These are phyloP conservation scores for Candida multigemmis DNA, from an alignment of 805 yeast species.

Conservation along the genomic window DNA sequence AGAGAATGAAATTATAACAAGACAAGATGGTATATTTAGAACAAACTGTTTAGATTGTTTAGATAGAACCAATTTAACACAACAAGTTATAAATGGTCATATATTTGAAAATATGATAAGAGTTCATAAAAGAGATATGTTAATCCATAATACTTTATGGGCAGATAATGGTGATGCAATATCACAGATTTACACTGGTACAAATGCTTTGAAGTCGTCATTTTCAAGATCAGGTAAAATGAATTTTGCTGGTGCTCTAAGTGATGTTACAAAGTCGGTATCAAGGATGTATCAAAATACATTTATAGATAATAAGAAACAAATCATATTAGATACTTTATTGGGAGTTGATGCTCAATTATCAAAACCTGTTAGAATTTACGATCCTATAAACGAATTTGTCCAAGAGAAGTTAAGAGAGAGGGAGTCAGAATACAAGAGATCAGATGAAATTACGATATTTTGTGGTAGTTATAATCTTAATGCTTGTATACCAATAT, in stretches of 20 bases:
- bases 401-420: constrained; percentile 58
- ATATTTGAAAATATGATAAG: constrained; percentile 43
- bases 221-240: constrained; percentile 92
- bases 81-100: constrained; percentile 70
- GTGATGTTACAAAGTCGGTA: constrained; percentile 94
- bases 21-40: constrained; percentile 87
- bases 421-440: constrained; percentile 45
- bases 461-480: constrained; percentile 84
- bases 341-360: constrained; percentile 68
- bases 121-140: constrained; percentile 37
- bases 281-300: constrained; percentile 93
- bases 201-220: constrained; percentile 69
- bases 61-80: constrained; percentile 87
- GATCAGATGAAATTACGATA: constrained; percentile 48
- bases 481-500: constrained; percentile 50
- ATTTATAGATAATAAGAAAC: constrained; percentile 86
- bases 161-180: constrained; percentile 66
- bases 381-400: constrained; percentile 83
- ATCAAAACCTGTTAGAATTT: constrained; percentile 62
- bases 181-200: constrained; percentile 53
- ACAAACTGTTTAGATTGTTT: constrained; percentile 90
- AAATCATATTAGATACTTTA: constrained; percentile 77
- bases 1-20: constrained; percentile 45
- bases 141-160: constrained; percentile 74
- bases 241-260: constrained; percentile 94